Evolutionary conservation across 1,284 basidiomycete genomes (phyloP).

Genomic region (Ceratobasidium sp.): DNA sequence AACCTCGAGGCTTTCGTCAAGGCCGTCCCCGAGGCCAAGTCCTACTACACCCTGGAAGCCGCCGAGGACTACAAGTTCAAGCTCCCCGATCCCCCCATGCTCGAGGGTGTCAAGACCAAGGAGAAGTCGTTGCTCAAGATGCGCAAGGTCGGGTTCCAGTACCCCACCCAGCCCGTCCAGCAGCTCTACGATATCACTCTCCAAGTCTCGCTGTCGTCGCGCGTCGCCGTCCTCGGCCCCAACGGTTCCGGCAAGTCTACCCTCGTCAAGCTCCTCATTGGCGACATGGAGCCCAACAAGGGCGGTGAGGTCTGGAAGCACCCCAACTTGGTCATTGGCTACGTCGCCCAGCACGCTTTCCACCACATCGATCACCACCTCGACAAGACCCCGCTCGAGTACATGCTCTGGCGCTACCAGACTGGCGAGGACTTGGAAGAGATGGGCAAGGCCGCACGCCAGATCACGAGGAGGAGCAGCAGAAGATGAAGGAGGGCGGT

Average conservation of each 20-base stretch:
- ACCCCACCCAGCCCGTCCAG: conserved; percentile 83
- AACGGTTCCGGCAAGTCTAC: conserved; percentile 99
- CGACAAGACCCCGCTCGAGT: conserved; percentile 97
- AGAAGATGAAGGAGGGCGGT: conserved; percentile 97
- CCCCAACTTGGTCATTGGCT: conserved; percentile 98
- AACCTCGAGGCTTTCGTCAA: conserved; percentile 97
- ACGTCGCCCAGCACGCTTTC: conserved; percentile 98
- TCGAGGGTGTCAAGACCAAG: conserved; percentile 99
- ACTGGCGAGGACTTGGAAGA: conserved; percentile 98
- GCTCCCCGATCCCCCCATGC: conserved; percentile 92
- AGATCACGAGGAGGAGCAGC: conserved; percentile 87
- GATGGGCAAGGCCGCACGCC: conserved; percentile 87
- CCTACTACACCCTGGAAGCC: conserved; percentile 95
- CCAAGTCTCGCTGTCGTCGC: conserved; percentile 95
- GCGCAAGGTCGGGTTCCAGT: conserved; percentile 97
- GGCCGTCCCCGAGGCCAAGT: conserved; percentile 95
- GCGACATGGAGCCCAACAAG: conserved; percentile 95
- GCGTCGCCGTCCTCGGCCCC: conserved; percentile 95
- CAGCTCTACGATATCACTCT: conserved; percentile 95
- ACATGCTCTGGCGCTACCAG: conserved; percentile 99
- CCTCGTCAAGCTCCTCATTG: conserved; percentile 97
- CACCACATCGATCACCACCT: conserved; percentile 98
- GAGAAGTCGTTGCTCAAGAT: conserved; percentile 98
- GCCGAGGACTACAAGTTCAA: conserved; percentile 97
- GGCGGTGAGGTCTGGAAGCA: conserved; percentile 99